These are phyloP conservation scores for Huntiella savannae DNA, from an alignment of 2,329 filamentous ascomycete genomes.

Conservation along the genomic window DNA sequence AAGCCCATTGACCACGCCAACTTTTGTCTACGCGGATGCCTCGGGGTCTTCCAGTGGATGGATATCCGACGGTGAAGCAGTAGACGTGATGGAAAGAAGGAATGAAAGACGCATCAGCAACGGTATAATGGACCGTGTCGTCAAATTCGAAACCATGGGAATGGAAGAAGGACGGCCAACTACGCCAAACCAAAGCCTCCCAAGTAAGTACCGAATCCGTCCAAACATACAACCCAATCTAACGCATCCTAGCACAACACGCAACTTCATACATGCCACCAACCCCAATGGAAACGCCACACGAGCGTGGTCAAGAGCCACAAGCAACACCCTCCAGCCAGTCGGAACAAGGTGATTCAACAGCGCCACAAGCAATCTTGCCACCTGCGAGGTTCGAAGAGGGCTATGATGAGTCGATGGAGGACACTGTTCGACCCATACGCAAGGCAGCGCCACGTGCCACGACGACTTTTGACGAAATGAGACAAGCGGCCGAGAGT, in stretches of 20 bases:
- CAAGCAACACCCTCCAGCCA: slow-evolving; percentile 13
- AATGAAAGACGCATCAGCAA: slow-evolving; percentile 33
- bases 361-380: slow-evolving; percentile 20
- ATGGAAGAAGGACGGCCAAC: slow-evolving; percentile 5
- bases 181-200: slow-evolving; percentile 27
- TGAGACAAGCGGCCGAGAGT: slow-evolving; percentile 36
- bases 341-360: neutral
- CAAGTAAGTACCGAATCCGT: slow-evolving; percentile 28
- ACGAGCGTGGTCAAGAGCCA: slow-evolving; percentile 19
- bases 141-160: slow-evolving; percentile 37
- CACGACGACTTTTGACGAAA: slow-evolving; percentile 37
- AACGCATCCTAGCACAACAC: slow-evolving; percentile 1
- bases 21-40: slow-evolving; percentile 30
- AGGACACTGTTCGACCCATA: slow-evolving; percentile 42
- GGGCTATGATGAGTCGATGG: slow-evolving; percentile 45
- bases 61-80: slow-evolving; percentile 28
- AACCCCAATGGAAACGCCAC: slow-evolving; percentile 47
- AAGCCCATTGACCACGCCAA: slow-evolving; percentile 28
- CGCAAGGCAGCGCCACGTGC: slow-evolving; percentile 25
- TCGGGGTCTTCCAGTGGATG: slow-evolving; percentile 25
- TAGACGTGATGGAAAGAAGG: neutral
- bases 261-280: slow-evolving; percentile 41
- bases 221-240: neutral
- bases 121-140: slow-evolving; percentile 39
- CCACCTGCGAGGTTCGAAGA: slow-evolving; percentile 34